Evolutionary conservation across 441 rosid genomes (phyloP), one percentile per base, ranked within the genome.

Genomic region (Gossypium aridum): DNA sequence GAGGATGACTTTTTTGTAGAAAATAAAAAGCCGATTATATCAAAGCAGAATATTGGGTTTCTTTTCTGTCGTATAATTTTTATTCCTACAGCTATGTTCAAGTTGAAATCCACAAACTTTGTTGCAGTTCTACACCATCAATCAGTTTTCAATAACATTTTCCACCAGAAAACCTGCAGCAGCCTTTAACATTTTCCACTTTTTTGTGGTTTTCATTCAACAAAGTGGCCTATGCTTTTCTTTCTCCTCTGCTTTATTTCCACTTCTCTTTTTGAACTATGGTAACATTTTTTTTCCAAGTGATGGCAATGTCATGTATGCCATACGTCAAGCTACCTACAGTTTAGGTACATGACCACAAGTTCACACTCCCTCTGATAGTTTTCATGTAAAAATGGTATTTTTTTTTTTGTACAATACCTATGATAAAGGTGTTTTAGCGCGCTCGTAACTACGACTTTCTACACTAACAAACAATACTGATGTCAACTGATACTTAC

Each of bases 91-190:
- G 10, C 17, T 39, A 25, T 26, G 22, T 31, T 62, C 55, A 59
- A 75, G 37, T 49, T 55, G 77, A 62, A 78, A 66, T 45, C 14
- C 54, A 72, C 73, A 73, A 71, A 60, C 74, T 53, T 43, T 14
- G 17, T 54, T 47, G 67, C 61, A 39, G 10, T 4, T 17, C 17
- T n/a, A 4, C 19, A 71, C 56, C 70, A 59, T 57, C 75, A 75
- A 64, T 78, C 81, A 17, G 26, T 55, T 54, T 68, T 57, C 54
- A 54, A 51, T 22, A 56, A 3, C 43, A 47, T 65, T 6, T 5
- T 64, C 19, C 26, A 1, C 67, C 64, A 10, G 22, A n/a, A 47
- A 17, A 16, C 13, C 7, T 23, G 37, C 57, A 22, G 59, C 39
- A 22, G 37, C 57, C 71, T 7, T 65, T 51, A 13, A 51, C 39